phyloP scores from a whole-genome alignment of 192 early-diverging fungal genomes.

The Mortierella hygrophila region DNA sequence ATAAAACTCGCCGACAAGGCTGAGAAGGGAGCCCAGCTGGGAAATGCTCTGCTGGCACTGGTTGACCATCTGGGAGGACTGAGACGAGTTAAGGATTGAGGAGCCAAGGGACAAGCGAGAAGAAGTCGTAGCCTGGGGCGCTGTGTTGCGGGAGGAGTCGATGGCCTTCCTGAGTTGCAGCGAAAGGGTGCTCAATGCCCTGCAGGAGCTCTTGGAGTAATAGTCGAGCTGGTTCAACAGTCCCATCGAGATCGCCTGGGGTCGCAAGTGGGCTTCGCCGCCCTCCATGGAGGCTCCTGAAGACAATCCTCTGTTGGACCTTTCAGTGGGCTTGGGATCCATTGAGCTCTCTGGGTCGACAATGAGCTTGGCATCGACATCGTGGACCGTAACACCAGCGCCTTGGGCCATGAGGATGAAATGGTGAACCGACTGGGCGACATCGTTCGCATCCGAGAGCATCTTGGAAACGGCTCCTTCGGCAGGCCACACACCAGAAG shows the following conservation, averaged over 20 bases:
- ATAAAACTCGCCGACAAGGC: conserved; percentile 55
- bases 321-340: conserved; percentile 18
- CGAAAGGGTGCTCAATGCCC: conserved; percentile 32
- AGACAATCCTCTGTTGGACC: conserved; percentile 31
- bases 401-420: conserved; percentile 69
- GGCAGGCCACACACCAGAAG: conserved; percentile 91
- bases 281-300: conserved; percentile 20
- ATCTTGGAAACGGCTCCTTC: conserved; percentile 84
- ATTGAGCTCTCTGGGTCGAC: conserved; percentile 35
- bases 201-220: conserved; percentile 47
- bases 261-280: conserved; percentile 2
- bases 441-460: conserved; percentile 80
- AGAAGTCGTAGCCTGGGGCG: neutral
- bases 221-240: conserved; percentile 51
- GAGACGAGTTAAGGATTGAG: conserved; percentile 42
- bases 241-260: conserved; percentile 3
- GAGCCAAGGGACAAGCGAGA: conserved; percentile 33
- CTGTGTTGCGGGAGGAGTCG: conserved; percentile 18
- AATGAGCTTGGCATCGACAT: conserved; percentile 58
- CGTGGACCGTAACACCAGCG: conserved; percentile 46
- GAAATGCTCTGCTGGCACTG: conserved; percentile 52
- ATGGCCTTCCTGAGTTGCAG: conserved; percentile 42
- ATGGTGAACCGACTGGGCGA: conserved; percentile 78
- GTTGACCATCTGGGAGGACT: conserved; percentile 51
- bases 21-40: conserved; percentile 41